Conservation (phyloP, 176 grass and related monocot species). For the Alopecurus myosuroides region DNA sequence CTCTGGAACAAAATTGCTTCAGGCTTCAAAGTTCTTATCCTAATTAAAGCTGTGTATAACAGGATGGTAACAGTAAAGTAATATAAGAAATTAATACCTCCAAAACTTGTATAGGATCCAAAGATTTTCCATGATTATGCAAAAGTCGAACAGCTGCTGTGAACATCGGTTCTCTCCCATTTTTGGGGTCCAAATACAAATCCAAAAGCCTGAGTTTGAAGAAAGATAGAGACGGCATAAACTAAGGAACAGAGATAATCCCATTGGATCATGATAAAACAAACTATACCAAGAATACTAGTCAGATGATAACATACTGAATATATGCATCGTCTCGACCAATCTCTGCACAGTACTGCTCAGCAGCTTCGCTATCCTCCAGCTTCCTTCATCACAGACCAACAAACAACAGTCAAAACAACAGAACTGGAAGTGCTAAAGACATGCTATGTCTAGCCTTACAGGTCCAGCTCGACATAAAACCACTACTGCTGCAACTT, state of each 20-base stretch:
- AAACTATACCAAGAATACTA: not conserved
- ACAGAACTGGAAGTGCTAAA: not conserved
- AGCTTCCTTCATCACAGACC: slow-evolving; percentile 66
- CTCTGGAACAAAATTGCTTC: slow-evolving; percentile 49
- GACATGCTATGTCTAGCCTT: not conserved
- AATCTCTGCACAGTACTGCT: slow-evolving; percentile 97
- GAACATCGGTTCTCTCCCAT: slow-evolving; percentile 96
- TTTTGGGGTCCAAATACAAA: slow-evolving; percentile 97
- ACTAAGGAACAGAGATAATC: slow-evolving; percentile 6
- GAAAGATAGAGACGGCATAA: slow-evolving; percentile 19
- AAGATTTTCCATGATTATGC: slow-evolving; percentile 92
- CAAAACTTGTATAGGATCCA: slow-evolving; percentile 94
- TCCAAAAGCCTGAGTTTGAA: slow-evolving; percentile 62
- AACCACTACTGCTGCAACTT: not conserved
- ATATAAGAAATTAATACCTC: slow-evolving; percentile 60
- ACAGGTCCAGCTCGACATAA: not conserved
- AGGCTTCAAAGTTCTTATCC: slow-evolving; percentile 9
- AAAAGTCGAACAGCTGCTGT: slow-evolving; percentile 90
- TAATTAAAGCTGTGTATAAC: not conserved
- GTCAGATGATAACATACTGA: slow-evolving; percentile 63
- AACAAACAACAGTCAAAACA: slow-evolving; percentile 18
- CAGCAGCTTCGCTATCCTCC: slow-evolving; percentile 93
- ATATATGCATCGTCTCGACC: slow-evolving; percentile 98
- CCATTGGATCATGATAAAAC: not conserved
- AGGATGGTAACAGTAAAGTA: not conserved